phyloP scores from a whole-genome alignment of 768 basidiomycete species.

The Podaxis mareebaensis region DNA sequence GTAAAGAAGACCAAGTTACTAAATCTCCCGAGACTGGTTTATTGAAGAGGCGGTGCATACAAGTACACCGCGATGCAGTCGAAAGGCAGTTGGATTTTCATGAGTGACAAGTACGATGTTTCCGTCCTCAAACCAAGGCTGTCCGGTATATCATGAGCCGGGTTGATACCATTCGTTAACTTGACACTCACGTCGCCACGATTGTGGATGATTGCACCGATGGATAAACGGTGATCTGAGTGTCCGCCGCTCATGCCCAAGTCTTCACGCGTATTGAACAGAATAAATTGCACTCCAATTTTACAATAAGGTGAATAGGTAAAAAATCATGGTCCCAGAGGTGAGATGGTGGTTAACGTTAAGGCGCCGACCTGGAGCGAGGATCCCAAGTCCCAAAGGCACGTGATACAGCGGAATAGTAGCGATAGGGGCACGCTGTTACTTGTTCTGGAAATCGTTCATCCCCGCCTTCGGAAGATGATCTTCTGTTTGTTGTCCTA shows the following conservation, averaged over 20 bases:
- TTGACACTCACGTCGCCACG: slow-evolving; percentile 8
- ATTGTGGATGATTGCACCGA: slow-evolving; percentile 15
- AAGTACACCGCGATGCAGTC: slow-evolving; percentile 50
- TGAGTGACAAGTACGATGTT: slow-evolving; percentile 54
- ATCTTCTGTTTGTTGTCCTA: neutral
- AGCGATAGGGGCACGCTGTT: neutral
- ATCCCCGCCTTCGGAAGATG: neutral
- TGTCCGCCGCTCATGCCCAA: neutral
- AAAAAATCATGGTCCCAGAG: neutral
- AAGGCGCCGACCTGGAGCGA: neutral
- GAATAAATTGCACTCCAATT: neutral
- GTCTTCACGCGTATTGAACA: neutral
- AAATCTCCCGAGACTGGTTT: neutral
- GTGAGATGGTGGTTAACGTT: neutral
- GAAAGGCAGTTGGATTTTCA: slow-evolving; percentile 46
- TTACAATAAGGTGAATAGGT: neutral
- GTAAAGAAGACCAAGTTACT: slow-evolving; percentile 9
- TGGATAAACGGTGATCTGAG: slow-evolving; percentile 15
- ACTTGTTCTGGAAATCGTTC: neutral
- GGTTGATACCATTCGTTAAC: neutral
- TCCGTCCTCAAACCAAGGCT: slow-evolving; percentile 65
- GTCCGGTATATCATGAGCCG: neutral
- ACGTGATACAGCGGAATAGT: neutral
- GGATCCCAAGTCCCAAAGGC: neutral
- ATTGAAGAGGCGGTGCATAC: slow-evolving; percentile 22